These are phyloP conservation scores for Aspergillus homomorphus DNA, from an alignment of 495 filamentous ascomycete species.

Conservation along the genomic window DNA sequence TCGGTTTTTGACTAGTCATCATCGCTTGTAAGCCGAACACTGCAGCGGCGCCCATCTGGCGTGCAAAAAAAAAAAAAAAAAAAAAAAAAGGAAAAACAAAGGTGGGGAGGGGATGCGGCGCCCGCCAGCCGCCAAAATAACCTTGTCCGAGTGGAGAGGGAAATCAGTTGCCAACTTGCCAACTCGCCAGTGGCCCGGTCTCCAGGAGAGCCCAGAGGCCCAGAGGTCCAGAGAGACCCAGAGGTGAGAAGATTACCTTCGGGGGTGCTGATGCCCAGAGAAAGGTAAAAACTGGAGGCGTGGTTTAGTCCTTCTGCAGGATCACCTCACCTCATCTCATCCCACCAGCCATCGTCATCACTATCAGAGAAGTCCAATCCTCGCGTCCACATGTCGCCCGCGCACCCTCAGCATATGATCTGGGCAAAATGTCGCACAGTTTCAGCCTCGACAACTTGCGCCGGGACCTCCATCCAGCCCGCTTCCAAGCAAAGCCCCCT, in stretches of 20 bases:
- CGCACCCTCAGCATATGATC: not conserved
- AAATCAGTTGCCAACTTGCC: not conserved
- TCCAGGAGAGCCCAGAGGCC: no score
- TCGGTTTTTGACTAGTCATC: not conserved
- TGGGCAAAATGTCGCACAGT: constrained; percentile 4
- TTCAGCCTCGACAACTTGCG: constrained; percentile 3
- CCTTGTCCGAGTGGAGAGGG: not conserved
- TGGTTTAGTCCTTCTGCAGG: not conserved
- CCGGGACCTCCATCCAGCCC: not conserved
- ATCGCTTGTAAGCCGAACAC: not conserved
- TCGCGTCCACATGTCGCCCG: not conserved
- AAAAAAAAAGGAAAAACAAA: not conserved
- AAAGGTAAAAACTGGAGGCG: not conserved
- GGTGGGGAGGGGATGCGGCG: constrained; percentile 4
- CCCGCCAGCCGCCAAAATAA: constrained; percentile 1
- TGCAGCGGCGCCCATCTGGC: not conserved
- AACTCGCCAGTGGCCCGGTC: no score
- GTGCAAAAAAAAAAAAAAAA: constrained; percentile 6
- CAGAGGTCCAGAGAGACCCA: not conserved
- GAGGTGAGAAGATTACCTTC: not conserved
- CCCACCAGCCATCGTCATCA: not conserved
- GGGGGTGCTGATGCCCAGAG: not conserved
- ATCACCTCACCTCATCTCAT: not conserved
- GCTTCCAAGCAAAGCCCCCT: not conserved
- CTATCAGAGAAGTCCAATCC: not conserved